These are phyloP conservation scores for Tolypocladium sp. DNA, from an alignment of 2,329 filamentous ascomycete species.

Conservation along the genomic window DNA sequence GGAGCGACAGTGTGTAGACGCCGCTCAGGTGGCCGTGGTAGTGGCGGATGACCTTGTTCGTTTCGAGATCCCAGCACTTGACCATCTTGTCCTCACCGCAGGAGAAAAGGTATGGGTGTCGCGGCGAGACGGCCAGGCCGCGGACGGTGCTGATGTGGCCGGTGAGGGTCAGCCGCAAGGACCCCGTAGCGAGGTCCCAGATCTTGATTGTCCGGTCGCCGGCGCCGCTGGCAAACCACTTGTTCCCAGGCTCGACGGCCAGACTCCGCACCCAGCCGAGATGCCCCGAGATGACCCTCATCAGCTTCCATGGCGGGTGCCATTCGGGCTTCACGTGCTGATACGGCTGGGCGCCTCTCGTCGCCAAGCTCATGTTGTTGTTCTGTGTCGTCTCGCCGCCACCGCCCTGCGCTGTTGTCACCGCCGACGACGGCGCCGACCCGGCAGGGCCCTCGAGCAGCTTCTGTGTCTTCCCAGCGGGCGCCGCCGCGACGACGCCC, in stretches of 20 bases:
- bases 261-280: constrained; percentile 87
- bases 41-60: constrained; percentile 97
- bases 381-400: constrained; percentile 6
- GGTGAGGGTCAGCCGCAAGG: constrained; percentile 76
- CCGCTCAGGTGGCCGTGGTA: constrained; percentile 96
- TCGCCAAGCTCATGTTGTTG: constrained; percentile 22
- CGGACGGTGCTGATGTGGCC: constrained; percentile 92
- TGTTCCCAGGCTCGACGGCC: constrained; percentile 89
- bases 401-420: constrained; percentile 7
- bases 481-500: too few species aligned
- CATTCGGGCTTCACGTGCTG: constrained; percentile 69
- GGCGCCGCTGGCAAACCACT: constrained; percentile 95
- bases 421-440: constrained; percentile 27
- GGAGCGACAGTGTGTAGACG: constrained; percentile 87
- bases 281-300: constrained; percentile 94
- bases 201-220: constrained; percentile 98
- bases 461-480: constrained; percentile 21
- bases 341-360: constrained; percentile 17
- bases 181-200: constrained; percentile 88
- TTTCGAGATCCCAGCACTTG: constrained; percentile 98
- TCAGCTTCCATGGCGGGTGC: constrained; percentile 97
- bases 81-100: constrained; percentile 99
- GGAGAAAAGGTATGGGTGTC: constrained; percentile 94
- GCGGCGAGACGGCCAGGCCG: constrained; percentile 81
- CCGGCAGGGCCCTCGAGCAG: constrained; percentile 30